A percentile compares a stretch with the other conserved stretches of the same genome.
Evolutionary conservation across 2,329 filamentous ascomycete genomes (phyloP).

Genomic region (Orbilia ellipsospora): DNA sequence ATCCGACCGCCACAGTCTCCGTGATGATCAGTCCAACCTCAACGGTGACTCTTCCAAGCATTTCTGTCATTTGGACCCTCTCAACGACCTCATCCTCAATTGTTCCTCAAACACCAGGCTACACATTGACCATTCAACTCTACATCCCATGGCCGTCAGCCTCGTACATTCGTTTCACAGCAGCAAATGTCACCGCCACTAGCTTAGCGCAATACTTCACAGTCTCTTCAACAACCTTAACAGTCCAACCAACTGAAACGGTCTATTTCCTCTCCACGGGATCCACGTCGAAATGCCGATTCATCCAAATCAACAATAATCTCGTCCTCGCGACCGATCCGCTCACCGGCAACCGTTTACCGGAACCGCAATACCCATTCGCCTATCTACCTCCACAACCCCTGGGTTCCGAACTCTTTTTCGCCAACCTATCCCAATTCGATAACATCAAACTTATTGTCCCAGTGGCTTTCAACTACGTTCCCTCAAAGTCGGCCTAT

Average conservation of each 20-base stretch:
- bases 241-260: neutral
- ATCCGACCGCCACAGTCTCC: slow-evolving; percentile 48
- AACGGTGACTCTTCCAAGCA: neutral
- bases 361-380: slow-evolving; percentile 14
- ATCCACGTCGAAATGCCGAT: slow-evolving; percentile 18
- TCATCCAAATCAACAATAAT: slow-evolving; percentile 28
- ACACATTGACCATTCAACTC: slow-evolving; percentile 26
- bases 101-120: slow-evolving; percentile 22
- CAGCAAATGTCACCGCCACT: slow-evolving; percentile 11
- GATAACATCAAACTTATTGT: neutral
- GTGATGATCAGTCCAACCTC: slow-evolving; percentile 24
- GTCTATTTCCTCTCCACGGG: slow-evolving; percentile 19
- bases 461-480: slow-evolving; percentile 6
- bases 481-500: neutral
- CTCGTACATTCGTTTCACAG: slow-evolving; percentile 27
- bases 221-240: slow-evolving; percentile 3
- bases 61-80: slow-evolving; percentile 24
- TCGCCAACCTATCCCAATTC: neutral
- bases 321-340: slow-evolving; percentile 47
- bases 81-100: slow-evolving; percentile 20
- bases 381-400: slow-evolving; percentile 13
- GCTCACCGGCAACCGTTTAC: slow-evolving; percentile 21
- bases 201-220: slow-evolving; percentile 29
- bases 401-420: slow-evolving; percentile 10
- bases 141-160: slow-evolving; percentile 30